A percentile compares a stretch with the other conserved stretches of the same genome.
Conservation (phyloP, 2,329 filamentous ascomycete genomes). For the Lasiodiplodia gonubiensis region DNA sequence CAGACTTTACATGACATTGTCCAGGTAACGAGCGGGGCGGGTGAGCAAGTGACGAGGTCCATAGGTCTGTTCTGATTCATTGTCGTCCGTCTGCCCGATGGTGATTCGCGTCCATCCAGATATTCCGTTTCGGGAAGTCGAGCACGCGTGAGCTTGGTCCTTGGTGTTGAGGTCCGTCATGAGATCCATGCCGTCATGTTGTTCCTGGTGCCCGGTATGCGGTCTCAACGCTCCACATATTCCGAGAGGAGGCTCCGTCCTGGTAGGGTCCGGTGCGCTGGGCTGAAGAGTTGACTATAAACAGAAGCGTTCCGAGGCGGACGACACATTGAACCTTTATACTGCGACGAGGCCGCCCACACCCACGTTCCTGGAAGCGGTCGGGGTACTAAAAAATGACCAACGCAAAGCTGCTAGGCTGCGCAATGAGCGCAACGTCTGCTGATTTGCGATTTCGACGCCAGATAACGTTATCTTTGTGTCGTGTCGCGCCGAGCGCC, state of each 20-base stretch:
- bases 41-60: constrained; percentile 7
- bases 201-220: constrained; percentile 6
- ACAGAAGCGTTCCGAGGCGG: constrained; percentile 12
- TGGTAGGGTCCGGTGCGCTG: constrained; percentile 10
- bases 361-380: constrained; percentile 10
- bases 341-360: background rate
- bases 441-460: constrained; percentile 26
- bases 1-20: constrained; percentile 3
- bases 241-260: constrained; percentile 3
- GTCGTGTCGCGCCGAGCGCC: constrained; percentile 23
- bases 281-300: constrained; percentile 1
- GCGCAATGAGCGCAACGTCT: constrained; percentile 13
- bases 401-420: constrained; percentile 13
- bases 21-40: constrained; percentile 6
- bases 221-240: background rate
- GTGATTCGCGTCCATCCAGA: background rate
- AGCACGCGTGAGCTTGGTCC: background rate
- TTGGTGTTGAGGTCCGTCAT: constrained; percentile 1
- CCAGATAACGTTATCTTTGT: constrained; percentile 26
- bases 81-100: background rate
- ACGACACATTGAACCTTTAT: constrained; percentile 16
- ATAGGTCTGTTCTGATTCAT: constrained; percentile 1
- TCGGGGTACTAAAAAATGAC: constrained; percentile 8
- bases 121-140: constrained; percentile 1
- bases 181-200: background rate